phyloP scores from a whole-genome alignment of 2,329 filamentous ascomycete genomes.

The Xylaria sp. region DNA sequence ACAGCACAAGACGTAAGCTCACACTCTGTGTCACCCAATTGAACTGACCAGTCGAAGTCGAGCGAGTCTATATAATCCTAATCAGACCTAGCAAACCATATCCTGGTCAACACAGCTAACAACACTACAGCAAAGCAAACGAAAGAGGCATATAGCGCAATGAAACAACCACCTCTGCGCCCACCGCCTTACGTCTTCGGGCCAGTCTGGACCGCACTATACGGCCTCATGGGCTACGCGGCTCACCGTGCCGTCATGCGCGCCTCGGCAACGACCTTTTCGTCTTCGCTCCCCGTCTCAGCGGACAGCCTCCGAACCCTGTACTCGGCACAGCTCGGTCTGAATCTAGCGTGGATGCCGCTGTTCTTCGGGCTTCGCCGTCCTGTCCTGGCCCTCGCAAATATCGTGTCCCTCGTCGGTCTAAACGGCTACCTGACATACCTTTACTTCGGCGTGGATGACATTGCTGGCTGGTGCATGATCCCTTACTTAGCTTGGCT shows the following conservation, averaged over 20 bases:
- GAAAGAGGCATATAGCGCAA: conserved; percentile 69
- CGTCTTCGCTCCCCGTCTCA: conserved; percentile 23
- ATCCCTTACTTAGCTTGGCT: conserved; percentile 89
- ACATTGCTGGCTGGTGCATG: conserved; percentile 77
- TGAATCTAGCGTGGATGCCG: conserved; percentile 92
- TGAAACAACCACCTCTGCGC: conserved; percentile 74
- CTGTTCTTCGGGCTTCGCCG: conserved; percentile 85
- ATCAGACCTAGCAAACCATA: neutral
- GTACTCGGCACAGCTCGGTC: conserved; percentile 84
- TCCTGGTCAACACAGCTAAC: conserved; percentile 21
- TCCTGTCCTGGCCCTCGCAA: conserved; percentile 78
- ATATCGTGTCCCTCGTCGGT: conserved; percentile 79
- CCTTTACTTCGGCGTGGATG: conserved; percentile 80
- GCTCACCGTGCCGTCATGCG: conserved; percentile 79
- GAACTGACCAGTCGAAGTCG: neutral
- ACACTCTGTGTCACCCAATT: conserved; percentile 1
- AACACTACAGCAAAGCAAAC: conserved; percentile 62
- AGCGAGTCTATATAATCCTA: conserved; percentile 9
- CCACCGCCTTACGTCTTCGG: conserved; percentile 72
- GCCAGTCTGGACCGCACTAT: conserved; percentile 74
- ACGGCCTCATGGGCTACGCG: conserved; percentile 87
- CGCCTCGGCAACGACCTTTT: conserved; percentile 69
- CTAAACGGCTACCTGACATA: conserved; percentile 79
- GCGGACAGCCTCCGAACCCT: conserved; percentile 76
- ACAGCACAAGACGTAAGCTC: conserved; percentile 70